Evolutionary conservation across 768 basidiomycete genomes (phyloP), one percentile per base, ranked within the genome.

Genomic region (Amanita pallidorosea): DNA sequence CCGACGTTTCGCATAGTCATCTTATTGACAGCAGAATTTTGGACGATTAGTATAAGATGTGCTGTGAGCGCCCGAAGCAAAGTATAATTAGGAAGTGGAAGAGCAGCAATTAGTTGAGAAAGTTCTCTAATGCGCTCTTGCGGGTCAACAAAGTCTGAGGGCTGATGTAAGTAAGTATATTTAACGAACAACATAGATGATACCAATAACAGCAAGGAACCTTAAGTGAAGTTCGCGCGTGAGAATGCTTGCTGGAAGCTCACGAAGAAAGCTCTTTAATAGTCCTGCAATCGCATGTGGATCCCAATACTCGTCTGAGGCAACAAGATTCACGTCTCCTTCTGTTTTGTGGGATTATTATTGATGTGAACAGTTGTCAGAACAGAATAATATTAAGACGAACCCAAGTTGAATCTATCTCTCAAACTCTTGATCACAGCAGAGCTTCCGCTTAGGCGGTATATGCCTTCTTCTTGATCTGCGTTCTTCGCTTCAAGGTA

Each of bases 1-100:
- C 95, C 94, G 23, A 99, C 91, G 63, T 99, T 99, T 42, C 95
- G 83, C 80, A 98, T 85, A 37, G 88, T 94, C 96, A 99, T 99
- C 73, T 94, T 98, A 80, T 96, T 96, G 53, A 86, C 69, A 38
- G 75, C 59, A 15, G 92, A 80, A 62, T 98, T 93, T 65, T 91
- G 85, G 41, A 98, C 92, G 58, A 99, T 88, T 40, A 93, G 74
- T 57, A 97, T 96, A 54, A 99, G 74, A 66, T 99, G 95, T 22
- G 94, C 91, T 2, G 86, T 94, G 51, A 99, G 75, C 13, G 95
- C 94, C 34, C 95, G 87, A 53, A 98, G 80, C 17, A 98, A 74
- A 52, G 85, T 91, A 66, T 97, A 99, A 65, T 98, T 97, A 55
- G 87, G 82, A 17, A 93, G 73, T 9, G 96, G 96, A 2, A 99